These are phyloP conservation scores for Onygenales sp. DNA, from an alignment of 2,329 filamentous ascomycete species.

Conservation along the genomic window DNA sequence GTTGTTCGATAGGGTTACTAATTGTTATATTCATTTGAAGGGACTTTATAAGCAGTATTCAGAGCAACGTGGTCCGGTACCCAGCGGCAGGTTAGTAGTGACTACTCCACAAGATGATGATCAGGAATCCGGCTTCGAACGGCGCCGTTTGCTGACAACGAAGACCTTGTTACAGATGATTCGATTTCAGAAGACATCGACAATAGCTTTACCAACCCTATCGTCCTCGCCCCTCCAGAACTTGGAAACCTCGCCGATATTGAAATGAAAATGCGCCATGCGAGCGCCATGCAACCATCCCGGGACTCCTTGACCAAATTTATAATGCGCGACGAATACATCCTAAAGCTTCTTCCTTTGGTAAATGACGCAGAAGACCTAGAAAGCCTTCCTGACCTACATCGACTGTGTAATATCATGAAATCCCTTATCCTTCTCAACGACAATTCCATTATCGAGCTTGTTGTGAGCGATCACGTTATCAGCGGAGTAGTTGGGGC, in stretches of 20 bases:
- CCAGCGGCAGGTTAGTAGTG: constrained; percentile 49
- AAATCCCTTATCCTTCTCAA: constrained; percentile 92
- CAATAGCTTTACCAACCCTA: constrained; percentile 48
- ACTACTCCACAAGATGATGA: no score
- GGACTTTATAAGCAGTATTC: constrained; percentile 84
- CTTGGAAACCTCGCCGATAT: constrained; percentile 78
- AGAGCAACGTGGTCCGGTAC: constrained; percentile 60
- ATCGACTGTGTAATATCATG: constrained; percentile 94
- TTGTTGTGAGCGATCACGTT: constrained; percentile 80
- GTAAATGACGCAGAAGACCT: constrained; percentile 86
- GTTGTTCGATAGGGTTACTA: constrained; percentile 6
- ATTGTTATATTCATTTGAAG: constrained; percentile 38
- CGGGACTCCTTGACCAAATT: constrained; percentile 83
- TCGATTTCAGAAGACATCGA: constrained; percentile 85
- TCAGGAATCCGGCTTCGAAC: no score
- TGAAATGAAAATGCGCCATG: constrained; percentile 70
- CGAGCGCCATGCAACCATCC: constrained; percentile 63
- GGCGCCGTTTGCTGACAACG: constrained; percentile 13
- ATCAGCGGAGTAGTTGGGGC: constrained; percentile 90
- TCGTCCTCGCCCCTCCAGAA: constrained; percentile 68
- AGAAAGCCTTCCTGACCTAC: constrained; percentile 76
- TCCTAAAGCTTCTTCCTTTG: constrained; percentile 73
- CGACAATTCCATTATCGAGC: constrained; percentile 89
- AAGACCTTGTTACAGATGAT: constrained; percentile 52
- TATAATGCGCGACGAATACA: constrained; percentile 76